A percentile compares a stretch with the other conserved stretches of the same genome.
Evolutionary conservation across 1,139 yeast species (phyloP).

Genomic region (Debaryomycetaceae sp.): DNA sequence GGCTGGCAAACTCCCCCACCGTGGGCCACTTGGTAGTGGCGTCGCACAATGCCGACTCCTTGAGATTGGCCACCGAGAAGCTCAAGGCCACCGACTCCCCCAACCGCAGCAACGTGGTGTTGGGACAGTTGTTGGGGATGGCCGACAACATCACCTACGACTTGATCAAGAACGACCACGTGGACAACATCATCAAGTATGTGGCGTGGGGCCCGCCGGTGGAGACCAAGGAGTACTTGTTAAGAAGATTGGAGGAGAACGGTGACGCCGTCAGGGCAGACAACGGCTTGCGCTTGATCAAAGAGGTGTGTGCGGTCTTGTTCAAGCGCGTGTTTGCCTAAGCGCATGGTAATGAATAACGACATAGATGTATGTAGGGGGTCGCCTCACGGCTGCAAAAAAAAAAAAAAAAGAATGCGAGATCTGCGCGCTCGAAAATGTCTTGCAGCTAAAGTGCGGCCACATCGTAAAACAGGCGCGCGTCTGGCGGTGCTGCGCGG

Average conservation of each 20-base stretch:
- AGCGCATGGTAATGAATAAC: slow-evolving; percentile 1
- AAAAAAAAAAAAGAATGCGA: background rate
- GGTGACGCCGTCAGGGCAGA: slow-evolving; percentile 92
- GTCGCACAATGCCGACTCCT: slow-evolving; percentile 82
- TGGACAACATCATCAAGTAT: slow-evolving; percentile 79
- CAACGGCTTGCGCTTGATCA: slow-evolving; percentile 76
- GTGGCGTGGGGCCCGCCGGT: slow-evolving; percentile 98
- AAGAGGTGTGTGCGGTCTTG: slow-evolving; percentile 47
- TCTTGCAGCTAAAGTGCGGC: too few species aligned
- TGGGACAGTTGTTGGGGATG: slow-evolving; percentile 95
- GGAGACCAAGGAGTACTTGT: slow-evolving; percentile 87
- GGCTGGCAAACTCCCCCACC: slow-evolving; percentile 36
- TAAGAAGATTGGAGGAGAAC: slow-evolving; percentile 91
- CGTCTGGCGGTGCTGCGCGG: too few species aligned
- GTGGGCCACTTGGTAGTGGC: slow-evolving; percentile 90
- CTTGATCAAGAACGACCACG: slow-evolving; percentile 59
- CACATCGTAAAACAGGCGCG: too few species aligned
- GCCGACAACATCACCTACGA: slow-evolving; percentile 85
- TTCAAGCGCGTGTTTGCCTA: slow-evolving; percentile 26
- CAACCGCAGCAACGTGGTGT: slow-evolving; percentile 59
- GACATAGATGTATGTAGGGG: too few species aligned
- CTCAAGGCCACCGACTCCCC: slow-evolving; percentile 19
- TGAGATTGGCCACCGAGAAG: slow-evolving; percentile 62
- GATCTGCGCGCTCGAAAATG: too few species aligned
- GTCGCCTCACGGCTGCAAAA: too few species aligned